phyloP scores from a whole-genome alignment of 2,329 filamentous ascomycete genomes.

The Fusarium verrucosum region DNA sequence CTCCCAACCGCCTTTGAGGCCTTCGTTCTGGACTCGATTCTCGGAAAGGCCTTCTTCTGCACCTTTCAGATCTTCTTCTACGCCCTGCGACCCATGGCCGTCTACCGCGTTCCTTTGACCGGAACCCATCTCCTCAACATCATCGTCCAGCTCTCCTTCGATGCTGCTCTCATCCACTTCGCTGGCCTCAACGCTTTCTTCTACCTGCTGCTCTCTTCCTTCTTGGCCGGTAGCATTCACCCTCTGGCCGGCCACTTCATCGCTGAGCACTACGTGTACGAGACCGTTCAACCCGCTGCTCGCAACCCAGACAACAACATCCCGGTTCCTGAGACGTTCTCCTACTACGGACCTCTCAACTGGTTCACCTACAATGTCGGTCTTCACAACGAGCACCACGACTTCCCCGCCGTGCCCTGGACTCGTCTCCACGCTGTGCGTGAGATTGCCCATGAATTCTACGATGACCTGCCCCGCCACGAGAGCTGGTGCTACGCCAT shows the following conservation, averaged over 20 bases:
- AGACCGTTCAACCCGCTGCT: slow-evolving; percentile 65
- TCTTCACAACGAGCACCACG: slow-evolving; percentile 98
- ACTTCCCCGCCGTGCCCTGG: slow-evolving; percentile 98
- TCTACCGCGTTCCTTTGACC: slow-evolving; percentile 90
- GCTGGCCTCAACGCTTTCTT: slow-evolving; percentile 72
- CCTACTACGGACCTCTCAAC: slow-evolving; percentile 95
- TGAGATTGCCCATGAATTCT: slow-evolving; percentile 88
- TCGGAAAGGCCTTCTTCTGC: slow-evolving; percentile 98
- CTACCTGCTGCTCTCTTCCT: slow-evolving; percentile 89
- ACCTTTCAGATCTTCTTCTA: slow-evolving; percentile 99
- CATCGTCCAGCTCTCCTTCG: slow-evolving; percentile 77
- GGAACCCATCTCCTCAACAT: slow-evolving; percentile 87
- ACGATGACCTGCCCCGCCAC: slow-evolving; percentile 85
- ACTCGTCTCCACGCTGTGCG: slow-evolving; percentile 82
- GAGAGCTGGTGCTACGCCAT: slow-evolving; percentile 92
- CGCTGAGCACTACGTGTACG: slow-evolving; percentile 92
- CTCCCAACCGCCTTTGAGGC: slow-evolving; percentile 92
- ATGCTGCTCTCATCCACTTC: slow-evolving; percentile 71
- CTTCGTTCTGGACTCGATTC: slow-evolving; percentile 90
- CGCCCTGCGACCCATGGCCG: slow-evolving; percentile 91
- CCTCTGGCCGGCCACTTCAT: slow-evolving; percentile 98
- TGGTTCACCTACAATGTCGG: slow-evolving; percentile 96
- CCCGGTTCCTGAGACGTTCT: slow-evolving; percentile 90
- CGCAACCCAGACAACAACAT: slow-evolving; percentile 67
- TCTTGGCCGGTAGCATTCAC: slow-evolving; percentile 92